Evolutionary conservation across 164 flowering plant genomes (phyloP), one percentile per base, ranked within the genome.

Genomic region (Amborella trichopoda): DNA sequence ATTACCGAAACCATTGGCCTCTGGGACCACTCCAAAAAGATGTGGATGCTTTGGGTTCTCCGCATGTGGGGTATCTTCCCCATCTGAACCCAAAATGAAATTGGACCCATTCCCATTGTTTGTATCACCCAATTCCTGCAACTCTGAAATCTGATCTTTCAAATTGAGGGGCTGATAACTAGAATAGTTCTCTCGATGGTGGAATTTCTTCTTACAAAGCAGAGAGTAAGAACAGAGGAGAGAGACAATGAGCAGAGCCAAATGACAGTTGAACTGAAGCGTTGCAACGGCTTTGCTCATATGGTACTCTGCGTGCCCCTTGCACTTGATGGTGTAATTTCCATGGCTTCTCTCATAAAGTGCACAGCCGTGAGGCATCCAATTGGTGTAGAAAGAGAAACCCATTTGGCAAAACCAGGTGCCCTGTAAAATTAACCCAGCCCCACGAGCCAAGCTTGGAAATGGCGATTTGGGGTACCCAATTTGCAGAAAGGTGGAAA

Each of bases 381-480:
- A 58, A 50, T 41, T 39, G 2, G 86, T 67, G 61, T 49, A 83
- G 46, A 93, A 82, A 0, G 96, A 82, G 28, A 88, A 30, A 16
- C 89, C 96, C 99, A 88, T 93, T 55, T 93, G 99, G 33, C 82
- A 13, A 59, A 85, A 72, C 99, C 99, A 93, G 26, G 71, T 76
- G 36, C 96, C 99, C 43, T 93, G 95, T 48, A 75, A 53, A 50
- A 83, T 61, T 52, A 93, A 52, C 39, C 95, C 96, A 18, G 73
- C 40, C 48, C 84, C 99, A 13, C 95, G 80, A 3, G 54, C 86
- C 52, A 93, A 39, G 36, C 57, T 52, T 0, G 91, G 67, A 17
- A 53, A 64, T 26, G 14, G 56, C 4, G 77, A 66, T 6, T 61
- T 41, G 0, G 72, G 55, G 8, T 44, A 54, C 36, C 61, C 69